Evolutionary conservation across 495 filamentous ascomycete species (phyloP), one percentile per base, ranked within the genome.

Genomic region (Penicillium chermesinum): DNA sequence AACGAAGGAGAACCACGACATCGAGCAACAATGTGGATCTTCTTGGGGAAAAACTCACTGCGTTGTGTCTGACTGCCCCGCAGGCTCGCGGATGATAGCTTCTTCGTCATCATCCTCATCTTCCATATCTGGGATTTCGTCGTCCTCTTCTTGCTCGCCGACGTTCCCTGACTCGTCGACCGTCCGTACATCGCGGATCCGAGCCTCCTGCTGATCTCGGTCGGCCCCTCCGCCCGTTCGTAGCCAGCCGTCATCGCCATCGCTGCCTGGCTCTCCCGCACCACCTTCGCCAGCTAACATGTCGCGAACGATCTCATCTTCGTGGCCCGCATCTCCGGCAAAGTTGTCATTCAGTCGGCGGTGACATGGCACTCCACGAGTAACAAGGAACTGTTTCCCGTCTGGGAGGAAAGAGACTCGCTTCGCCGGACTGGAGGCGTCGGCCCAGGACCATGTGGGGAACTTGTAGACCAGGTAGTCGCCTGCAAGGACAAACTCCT

Each of bases 401-500:
- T 83, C 71, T 2, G 93, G 93, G 1, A 99, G 84, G 58, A 95
- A 86, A 41, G 74, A 67, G 14, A 87, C 87, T 39, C 91, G 87
- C 58, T 89, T 87, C 22, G 80, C 73, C 2, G 83, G 78, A 15
- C 79, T 78, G 8, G 90, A 88, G 39, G 91, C 91, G 55, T 91
- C 88, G 48, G 83, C 80, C 93, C 93, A 99, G n/a, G 88, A 85
- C 93, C 93, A 99, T 38, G 91, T 93, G 5, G 93, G 93, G 69
- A 99, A 99, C 73, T 96, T 97, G 82, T 91, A 95, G 61, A 96
- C 90, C 33, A 99, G 86, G 68, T 96, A 99, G 72, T 99, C 93
- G 55, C 94, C 93, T 2, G 93, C 94, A 3, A 85, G 83, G 13
- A 96, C 76, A 65, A 99, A 99, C 76, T 99, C 93, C 63, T 96